phyloP scores from a whole-genome alignment of 169 alveolate genomes.

The Ichthyophthirius multifiliis region DNA sequence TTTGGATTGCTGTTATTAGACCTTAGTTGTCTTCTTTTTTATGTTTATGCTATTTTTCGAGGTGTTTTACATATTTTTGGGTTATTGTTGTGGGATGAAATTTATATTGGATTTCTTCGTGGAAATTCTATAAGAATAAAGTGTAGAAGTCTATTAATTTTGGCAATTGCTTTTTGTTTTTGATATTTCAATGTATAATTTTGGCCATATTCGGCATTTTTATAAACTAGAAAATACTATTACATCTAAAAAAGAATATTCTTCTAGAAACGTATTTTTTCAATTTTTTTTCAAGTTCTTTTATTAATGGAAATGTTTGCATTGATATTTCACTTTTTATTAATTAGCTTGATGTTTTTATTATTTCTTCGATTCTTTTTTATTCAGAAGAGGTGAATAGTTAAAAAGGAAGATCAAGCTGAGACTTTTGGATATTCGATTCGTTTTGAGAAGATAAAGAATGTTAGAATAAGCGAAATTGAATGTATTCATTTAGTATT shows the following conservation, averaged over 20 bases:
- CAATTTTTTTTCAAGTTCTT: too few relatives aligned
- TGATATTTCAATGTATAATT: not conserved
- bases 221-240: conserved; percentile 1
- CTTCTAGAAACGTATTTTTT: too few relatives aligned
- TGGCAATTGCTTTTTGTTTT: not conserved
- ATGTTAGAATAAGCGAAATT: too few relatives aligned
- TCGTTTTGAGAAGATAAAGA: too few relatives aligned
- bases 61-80: not conserved
- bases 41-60: not conserved
- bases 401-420: too few relatives aligned
- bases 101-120: not conserved
- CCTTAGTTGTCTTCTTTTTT: not conserved
- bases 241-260: conserved; percentile 21
- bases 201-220: conserved; percentile 17
- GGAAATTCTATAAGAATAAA: not conserved
- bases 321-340: too few relatives aligned
- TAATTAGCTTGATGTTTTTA: too few relatives aligned
- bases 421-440: too few relatives aligned
- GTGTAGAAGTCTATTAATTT: not conserved
- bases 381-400: too few relatives aligned
- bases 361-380: too few relatives aligned
- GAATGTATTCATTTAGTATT: too few relatives aligned
- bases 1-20: not conserved
- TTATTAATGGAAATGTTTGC: too few relatives aligned
- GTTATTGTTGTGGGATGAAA: not conserved